Base-by-base conservation (phyloP, 2,329 filamentous ascomycete species). In the Microcyclospora tardicrescens region DNA sequence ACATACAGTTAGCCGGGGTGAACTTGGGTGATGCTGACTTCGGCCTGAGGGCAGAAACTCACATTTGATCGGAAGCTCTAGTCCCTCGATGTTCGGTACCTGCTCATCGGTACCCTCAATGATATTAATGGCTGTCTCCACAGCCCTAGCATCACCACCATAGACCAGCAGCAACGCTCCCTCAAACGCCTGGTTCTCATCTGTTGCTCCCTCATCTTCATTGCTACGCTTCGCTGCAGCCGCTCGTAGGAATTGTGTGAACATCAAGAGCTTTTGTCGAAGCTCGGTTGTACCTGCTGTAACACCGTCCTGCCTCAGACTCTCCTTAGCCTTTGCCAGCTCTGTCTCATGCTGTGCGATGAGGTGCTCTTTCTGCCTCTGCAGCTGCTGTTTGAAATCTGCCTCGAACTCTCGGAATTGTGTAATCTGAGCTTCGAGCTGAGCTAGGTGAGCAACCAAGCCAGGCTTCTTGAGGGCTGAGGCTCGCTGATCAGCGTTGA, bases 151-250 rank as follows among this genome's bases (percentile, higher is more conserved):
- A 53, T 89, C 82, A 34, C 84, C 84, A 34, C 77, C 75, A 61
- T 93, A 91, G 27, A 91, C 80, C 43, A 80, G 72, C 34, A 86
- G 68, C 41, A 93, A 68, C 28, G 84, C 77, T 37, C 83, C 83
- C 63, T 93, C 84, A 43, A 91, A 77, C 28, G 83, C 84, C 61
- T 78, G 77, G 61, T 79, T 84, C 65, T 89, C 81, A 41, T 86
- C 81, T 5, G 73, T 70, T 50, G 81, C 72, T 16, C 51, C 46
- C 46, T 82, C 69, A 43, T 78, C 81, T 55, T 84, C 79, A 14
- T 75, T 71, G 51, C 82, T 74, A 48, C 84, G 77, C 58, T 74
- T 71, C 51, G 82, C 78, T 41, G 84, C 84, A 43, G 84, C 84
- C 29, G 86, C 72, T 48, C 81, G 77, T 47, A 91, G 66, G 67